phyloP scores from a whole-genome alignment of 2,329 filamentous ascomycete species.

The Penicillium sp. region DNA sequence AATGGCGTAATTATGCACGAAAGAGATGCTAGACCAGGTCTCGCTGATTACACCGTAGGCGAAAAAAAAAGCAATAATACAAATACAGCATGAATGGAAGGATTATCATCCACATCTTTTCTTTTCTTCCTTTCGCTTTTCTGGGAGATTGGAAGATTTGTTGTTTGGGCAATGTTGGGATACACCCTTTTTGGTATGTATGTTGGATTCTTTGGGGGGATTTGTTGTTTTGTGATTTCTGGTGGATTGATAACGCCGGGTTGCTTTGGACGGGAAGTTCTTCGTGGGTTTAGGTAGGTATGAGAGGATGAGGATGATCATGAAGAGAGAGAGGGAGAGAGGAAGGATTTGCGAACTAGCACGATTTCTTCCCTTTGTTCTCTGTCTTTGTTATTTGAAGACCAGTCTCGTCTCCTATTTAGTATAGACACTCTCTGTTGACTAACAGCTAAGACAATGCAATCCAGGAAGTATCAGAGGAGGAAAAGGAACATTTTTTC shows the following conservation, averaged over 20 bases:
- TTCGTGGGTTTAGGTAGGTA: neutral
- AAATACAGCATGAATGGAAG: neutral
- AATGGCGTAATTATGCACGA: conserved; percentile 12
- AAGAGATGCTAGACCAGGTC: neutral
- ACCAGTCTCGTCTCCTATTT: neutral
- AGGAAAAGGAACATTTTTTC: conserved; percentile 9
- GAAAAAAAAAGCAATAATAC: conserved; percentile 10
- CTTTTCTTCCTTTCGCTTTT: neutral
- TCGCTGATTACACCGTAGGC: neutral
- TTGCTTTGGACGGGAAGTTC: neutral
- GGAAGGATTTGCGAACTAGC: neutral
- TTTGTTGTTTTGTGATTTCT: neutral
- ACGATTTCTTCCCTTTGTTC: neutral
- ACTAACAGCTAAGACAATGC: neutral
- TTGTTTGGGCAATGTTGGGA: neutral
- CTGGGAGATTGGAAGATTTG: no score
- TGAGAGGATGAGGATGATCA: neutral
- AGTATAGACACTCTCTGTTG: neutral
- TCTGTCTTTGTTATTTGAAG: neutral
- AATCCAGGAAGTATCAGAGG: neutral
- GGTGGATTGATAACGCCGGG: neutral
- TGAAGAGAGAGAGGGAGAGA: neutral
- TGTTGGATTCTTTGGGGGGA: neutral
- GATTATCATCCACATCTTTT: neutral
- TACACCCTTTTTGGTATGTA: neutral